A percentile compares a stretch with the other conserved stretches of the same genome.
Evolutionary conservation across 2,329 filamentous ascomycete species (phyloP).

Genomic region (Aureobasidium uvarum): DNA sequence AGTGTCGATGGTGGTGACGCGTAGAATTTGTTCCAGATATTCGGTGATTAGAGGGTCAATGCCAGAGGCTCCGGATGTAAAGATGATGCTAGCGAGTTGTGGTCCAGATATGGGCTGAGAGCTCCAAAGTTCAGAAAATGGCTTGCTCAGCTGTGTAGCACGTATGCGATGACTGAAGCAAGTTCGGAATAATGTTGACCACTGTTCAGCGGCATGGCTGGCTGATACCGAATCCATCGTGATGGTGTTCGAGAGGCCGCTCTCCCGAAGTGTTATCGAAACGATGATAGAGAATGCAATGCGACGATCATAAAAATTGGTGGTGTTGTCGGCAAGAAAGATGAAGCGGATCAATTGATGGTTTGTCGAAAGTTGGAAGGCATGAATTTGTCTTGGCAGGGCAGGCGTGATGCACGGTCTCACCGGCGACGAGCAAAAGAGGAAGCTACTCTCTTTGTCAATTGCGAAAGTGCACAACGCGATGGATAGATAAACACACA

Average conservation of each 20-base stretch:
- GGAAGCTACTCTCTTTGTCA: not conserved
- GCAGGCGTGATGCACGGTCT: slow-evolving; percentile 8
- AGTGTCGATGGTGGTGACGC: slow-evolving; percentile 31
- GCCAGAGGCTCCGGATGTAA: slow-evolving; percentile 23
- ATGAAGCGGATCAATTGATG: not conserved
- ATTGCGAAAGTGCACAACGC: too few relatives aligned
- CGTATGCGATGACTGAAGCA: slow-evolving; percentile 27
- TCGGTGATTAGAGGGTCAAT: slow-evolving; percentile 34
- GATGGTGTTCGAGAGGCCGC: not conserved
- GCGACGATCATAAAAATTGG: not conserved
- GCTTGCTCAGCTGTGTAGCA: slow-evolving; percentile 21
- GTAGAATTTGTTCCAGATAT: slow-evolving; percentile 35
- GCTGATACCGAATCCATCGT: slow-evolving; percentile 3
- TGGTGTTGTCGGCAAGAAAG: not conserved
- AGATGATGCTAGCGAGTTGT: slow-evolving; percentile 20
- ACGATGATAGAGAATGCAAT: not conserved
- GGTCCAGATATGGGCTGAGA: slow-evolving; percentile 12
- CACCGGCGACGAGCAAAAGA: not conserved
- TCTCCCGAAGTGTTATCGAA: not conserved
- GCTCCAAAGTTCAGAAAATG: slow-evolving; percentile 25
- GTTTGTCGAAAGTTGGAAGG: slow-evolving; percentile 3
- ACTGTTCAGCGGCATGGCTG: slow-evolving; percentile 25
- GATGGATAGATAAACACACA: not conserved
- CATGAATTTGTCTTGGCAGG: slow-evolving; percentile 17
- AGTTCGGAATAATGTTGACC: slow-evolving; percentile 25